Evolutionary conservation across 2,329 filamentous ascomycete species (phyloP), one percentile per base, ranked within the genome.

Genomic region (Talaromyces sp.): DNA sequence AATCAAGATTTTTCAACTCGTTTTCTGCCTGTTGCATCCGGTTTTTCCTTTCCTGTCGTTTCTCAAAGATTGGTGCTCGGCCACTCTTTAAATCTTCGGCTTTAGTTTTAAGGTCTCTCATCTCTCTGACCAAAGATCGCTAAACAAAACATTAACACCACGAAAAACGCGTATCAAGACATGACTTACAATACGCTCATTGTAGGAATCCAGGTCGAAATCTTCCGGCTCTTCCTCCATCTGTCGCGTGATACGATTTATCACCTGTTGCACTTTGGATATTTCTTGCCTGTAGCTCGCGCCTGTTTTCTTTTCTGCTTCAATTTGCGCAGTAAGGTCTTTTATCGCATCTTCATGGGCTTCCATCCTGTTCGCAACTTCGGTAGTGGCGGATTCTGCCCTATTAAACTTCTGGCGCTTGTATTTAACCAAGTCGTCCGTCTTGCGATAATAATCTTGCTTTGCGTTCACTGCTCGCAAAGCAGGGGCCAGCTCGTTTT

Each of bases 191-290:
- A 92, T 88, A 65, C 85, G 85, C 58, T 86, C 83, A 66, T 93
- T 95, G 77, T 87, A 93, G 4, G 85, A 85, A 5, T 82, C 79
- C 10, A 85, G 75, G 70, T 95, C 87, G 69, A 95, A 92, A 6
- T 87, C 83, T 0, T 83, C 79, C 0, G 88, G 87, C 13, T 81
- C 81, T 51, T 87, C 84, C 61, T 86, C 83, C 65, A 86, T 75
- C 63, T 85, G 82, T 5, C 83, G 85, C 70, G 89, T 82, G n/a
- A 93, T 76, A 7, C 79, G 77, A 2, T 81, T 84, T 54, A 96
- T 86, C 28, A 77, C 82, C 51, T 81, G 80, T 54, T 82, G 81
- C n/a, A 83, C 75, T 25, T 77, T 73, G 15, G 73, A 73, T 0
- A 84, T 65, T 7, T 87, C 84, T 51, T 80, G 77, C 68, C 80